These are phyloP conservation scores for Paramyrothecium roridum DNA, from an alignment of 2,329 filamentous ascomycete species.

Conservation along the genomic window DNA sequence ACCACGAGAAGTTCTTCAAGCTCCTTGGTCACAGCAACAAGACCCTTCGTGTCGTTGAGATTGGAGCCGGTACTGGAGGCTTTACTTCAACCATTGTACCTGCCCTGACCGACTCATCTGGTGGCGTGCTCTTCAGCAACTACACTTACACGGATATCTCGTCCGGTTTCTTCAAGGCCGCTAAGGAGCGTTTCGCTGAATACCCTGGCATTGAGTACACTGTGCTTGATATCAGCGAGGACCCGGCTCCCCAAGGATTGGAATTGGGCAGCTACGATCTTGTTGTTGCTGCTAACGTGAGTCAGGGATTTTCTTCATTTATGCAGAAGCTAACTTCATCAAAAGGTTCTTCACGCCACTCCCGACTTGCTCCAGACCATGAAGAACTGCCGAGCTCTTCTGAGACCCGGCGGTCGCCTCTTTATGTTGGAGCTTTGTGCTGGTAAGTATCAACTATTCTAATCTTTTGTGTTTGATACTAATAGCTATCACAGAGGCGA, in stretches of 20 bases:
- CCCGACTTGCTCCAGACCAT: neutral
- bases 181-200: slow-evolving; percentile 12
- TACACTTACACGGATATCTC: slow-evolving; percentile 37
- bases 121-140: neutral
- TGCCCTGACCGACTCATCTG: neutral
- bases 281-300: neutral
- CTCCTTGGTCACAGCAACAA: neutral
- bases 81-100: neutral
- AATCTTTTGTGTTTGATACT: neutral
- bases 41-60: neutral
- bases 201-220: neutral
- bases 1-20: neutral
- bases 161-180: slow-evolving; percentile 19
- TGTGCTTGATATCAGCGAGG: neutral
- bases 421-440: neutral
- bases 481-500: neutral
- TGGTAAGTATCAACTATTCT: neutral
- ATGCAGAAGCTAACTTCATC: neutral
- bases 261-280: neutral
- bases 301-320: neutral
- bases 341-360: neutral
- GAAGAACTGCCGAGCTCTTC: neutral
- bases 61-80: neutral
- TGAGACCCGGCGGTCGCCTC: neutral
- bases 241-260: neutral